Base-by-base conservation (phyloP, 768 basidiomycete genomes). In the Russula virescens region DNA sequence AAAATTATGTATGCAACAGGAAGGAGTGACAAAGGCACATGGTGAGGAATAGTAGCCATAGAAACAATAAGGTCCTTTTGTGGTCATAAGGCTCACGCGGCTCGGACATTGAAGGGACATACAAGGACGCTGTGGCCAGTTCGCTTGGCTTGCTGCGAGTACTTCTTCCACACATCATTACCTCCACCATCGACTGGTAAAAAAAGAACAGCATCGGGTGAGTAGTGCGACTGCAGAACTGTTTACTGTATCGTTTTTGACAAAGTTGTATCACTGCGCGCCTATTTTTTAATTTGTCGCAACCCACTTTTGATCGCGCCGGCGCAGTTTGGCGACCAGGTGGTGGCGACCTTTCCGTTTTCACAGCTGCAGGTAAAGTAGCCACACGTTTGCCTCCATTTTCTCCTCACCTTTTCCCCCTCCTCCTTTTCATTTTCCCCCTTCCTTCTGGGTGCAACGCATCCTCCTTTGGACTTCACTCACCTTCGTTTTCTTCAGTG, bases 341-440 rank as follows among this genome's bases (percentile, higher is more conserved):
- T 9, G 42, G 16, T 43, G 14, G 55, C 5, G 21, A 16, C 43
- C 4, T 16, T 46, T 46, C 43, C 55, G 14, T 21, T 46, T 43
- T 31, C 42, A 19, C 18, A 19, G 4, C 42, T 13, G 42, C 18
- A 43, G 42, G 16, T 31, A 31, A n/a, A 31, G 31, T 31, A 31
- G 31, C 18, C 16, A 4, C 18, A 43, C 42, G 5, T 4, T 43
- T 18, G 3, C 42, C 18, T 43, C 3, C 38, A 40, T 16, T 40
- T 16, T 40, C 14, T 40, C 11, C 51, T 63, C 56, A 68, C 68
- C 65, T 66, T 69, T 65, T 69, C 68, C 68, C 63, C 66, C 63
- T 56, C 68, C 69, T 66, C 69, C 68, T 72, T 72, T 66, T 69
- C 68, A 72, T 73, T 71, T n/a, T n/a, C 66, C 74, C 68, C 68